Evolutionary conservation across 2,329 filamentous ascomycete species (phyloP).

Genomic region (Apiospora sp.): DNA sequence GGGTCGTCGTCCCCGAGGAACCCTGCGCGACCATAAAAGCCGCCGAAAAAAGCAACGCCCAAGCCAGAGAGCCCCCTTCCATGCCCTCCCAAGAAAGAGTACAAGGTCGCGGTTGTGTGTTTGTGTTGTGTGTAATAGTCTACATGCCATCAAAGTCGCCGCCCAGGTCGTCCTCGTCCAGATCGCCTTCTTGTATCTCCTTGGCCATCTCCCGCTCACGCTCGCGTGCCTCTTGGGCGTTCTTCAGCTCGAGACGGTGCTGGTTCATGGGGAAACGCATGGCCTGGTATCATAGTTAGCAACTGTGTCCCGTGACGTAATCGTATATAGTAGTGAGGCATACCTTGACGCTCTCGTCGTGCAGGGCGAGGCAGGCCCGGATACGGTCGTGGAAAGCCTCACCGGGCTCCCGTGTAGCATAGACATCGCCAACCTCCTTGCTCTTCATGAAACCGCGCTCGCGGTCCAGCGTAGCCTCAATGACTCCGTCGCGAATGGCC

Average conservation of each 20-base stretch:
- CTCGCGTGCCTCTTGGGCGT: conserved; percentile 96
- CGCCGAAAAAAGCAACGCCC: conserved; percentile 9
- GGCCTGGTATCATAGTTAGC: conserved; percentile 63
- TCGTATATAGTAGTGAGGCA: conserved; percentile 35
- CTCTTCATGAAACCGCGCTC: conserved; percentile 99
- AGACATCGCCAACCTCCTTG: conserved; percentile 94
- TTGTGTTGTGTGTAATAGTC: conserved; percentile 33
- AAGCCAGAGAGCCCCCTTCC: conserved; percentile 7
- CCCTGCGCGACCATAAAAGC: background rate
- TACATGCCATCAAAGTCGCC: conserved; percentile 97
- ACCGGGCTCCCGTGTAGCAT: conserved; percentile 92
- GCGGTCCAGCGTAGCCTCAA: conserved; percentile 92
- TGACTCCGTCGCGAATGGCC: conserved; percentile 96
- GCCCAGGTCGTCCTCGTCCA: conserved; percentile 95
- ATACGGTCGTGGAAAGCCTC: conserved; percentile 99
- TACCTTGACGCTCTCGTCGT: conserved; percentile 98
- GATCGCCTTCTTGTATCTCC: conserved; percentile 97
- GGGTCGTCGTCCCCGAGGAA: background rate
- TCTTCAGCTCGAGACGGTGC: conserved; percentile 95
- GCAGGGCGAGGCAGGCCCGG: conserved; percentile 85
- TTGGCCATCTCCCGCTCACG: conserved; percentile 96
- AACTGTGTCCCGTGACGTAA: background rate
- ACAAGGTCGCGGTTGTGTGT: conserved; percentile 11
- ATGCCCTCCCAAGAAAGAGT: conserved; percentile 9
- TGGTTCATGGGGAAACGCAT: conserved; percentile 99